Evolutionary conservation across 371 early-diverging fungal genomes (phyloP), one percentile per base, ranked within the genome.

Genomic region (Nematocida sp.): DNA sequence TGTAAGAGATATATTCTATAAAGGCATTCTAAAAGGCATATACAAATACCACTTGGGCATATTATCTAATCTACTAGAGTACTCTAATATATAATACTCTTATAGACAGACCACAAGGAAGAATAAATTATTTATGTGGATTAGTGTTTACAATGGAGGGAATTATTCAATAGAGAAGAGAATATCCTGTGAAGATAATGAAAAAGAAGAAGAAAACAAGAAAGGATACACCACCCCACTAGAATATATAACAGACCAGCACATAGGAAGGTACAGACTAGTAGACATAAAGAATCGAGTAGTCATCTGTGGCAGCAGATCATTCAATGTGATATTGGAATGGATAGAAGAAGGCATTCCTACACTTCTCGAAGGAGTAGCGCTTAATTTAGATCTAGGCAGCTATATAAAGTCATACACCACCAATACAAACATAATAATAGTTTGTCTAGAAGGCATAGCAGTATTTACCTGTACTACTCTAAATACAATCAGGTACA

Each of bases 111-210:
- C n/a, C n/a, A n/a, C n/a, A n/a, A n/a, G n/a, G n/a, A n/a, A n/a
- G n/a, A n/a, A n/a, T n/a, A n/a, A n/a, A n/a, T n/a, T n/a, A n/a
- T 38, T 47, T 66, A 70, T 70, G 74, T 70, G 74, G 74, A 37
- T 70, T 21, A 27, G 37, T 5, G 53, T 70, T 17, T 70, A 60
- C 52, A 15, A 3, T 11, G 46, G 49, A 35, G 53, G 32, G 7
- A 49, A 23, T 7, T 61, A 62, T 27, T 17, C 11, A 29, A 61
- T 70, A 61, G 74, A 70, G 31, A 70, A 70, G 45, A 58, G 47
- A 29, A 37, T 70, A 19, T 0, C 47, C 5, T 9, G 1, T 13
- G 40, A 51, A 23, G 51, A 55, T 4, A 37, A 63, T 61, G 61
- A 58, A 13, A 60, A 41, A 4, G 43, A 9, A n/a, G 27, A 47